These are phyloP conservation scores for Caryopteris hybrid DNA, from an alignment of 305 asterid species.

Conservation along the genomic window DNA sequence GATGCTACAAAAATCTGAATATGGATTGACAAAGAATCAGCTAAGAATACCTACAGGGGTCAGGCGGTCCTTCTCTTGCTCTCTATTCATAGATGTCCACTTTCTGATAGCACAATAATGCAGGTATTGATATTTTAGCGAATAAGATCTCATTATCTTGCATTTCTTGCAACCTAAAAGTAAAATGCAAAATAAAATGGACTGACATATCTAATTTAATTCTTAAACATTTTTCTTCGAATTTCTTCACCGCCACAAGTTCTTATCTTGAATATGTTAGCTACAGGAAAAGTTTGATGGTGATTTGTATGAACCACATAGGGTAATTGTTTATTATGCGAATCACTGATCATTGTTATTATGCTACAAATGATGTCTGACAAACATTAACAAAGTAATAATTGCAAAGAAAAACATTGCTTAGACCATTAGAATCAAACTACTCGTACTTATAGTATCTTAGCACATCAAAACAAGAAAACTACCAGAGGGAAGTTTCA, in stretches of 20 bases:
- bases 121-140: constrained; percentile 15
- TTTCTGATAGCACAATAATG: constrained; percentile 53
- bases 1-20: constrained; percentile 19
- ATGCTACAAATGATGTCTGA: constrained; percentile 2
- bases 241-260: not conserved
- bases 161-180: constrained; percentile 8
- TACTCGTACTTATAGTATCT: not conserved
- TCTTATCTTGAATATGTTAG: not conserved
- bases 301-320: constrained; percentile 11
- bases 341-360: not conserved
- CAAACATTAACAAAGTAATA: not conserved
- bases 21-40: constrained; percentile 9
- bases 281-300: not conserved
- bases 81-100: constrained; percentile 91
- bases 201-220: not conserved
- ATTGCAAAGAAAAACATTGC: not conserved
- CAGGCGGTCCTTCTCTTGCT: constrained; percentile 88
- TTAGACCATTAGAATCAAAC: not conserved
- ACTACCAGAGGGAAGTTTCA: not conserved
- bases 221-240: not conserved
- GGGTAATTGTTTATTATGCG: not conserved
- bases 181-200: not conserved
- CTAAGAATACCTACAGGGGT: constrained; percentile 70
- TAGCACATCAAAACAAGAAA: not conserved
- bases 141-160: not conserved